A percentile compares a stretch with the other conserved stretches of the same genome.
phyloP scores from a whole-genome alignment of 1,139 yeast genomes.

The Debaryomyces robertsiae region DNA sequence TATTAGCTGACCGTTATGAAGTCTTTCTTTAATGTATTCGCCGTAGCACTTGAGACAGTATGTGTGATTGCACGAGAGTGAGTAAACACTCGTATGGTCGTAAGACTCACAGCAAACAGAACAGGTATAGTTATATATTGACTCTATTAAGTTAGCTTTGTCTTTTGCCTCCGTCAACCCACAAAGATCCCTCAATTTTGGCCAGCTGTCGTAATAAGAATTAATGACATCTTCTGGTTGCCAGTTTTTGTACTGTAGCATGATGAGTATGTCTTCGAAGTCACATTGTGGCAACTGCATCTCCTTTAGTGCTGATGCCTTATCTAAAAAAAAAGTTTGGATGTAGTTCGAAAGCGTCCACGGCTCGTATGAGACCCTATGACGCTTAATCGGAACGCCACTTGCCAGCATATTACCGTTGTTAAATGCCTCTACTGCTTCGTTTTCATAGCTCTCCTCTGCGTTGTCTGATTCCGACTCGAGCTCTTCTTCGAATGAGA shows the following conservation, averaged over 20 bases:
- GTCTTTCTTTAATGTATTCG: conserved; percentile 54
- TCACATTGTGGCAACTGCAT: conserved; percentile 34
- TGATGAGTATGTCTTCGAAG: conserved; percentile 46
- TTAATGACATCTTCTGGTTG: conserved; percentile 73
- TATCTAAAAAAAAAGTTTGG: conserved; percentile 21
- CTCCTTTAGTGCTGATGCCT: conserved; percentile 22
- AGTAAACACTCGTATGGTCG: conserved; percentile 43
- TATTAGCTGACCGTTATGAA: conserved; percentile 58
- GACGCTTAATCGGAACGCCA: conserved; percentile 22
- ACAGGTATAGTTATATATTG: conserved; percentile 48
- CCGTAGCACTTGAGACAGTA: conserved; percentile 71
- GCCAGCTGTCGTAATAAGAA: conserved; percentile 59
- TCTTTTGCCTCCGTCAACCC: conserved; percentile 40
- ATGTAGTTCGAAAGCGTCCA: conserved; percentile 34
- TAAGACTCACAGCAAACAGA: conserved; percentile 69
- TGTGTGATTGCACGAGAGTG: conserved; percentile 67
- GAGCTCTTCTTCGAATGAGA: conserved; percentile 14
- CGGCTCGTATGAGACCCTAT: conserved; percentile 27
- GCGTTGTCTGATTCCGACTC: conserved; percentile 14
- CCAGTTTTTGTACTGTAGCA: conserved; percentile 71
- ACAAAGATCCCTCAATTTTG: conserved; percentile 43
- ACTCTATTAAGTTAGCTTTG: conserved; percentile 23
- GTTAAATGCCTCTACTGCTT: conserved; percentile 10
- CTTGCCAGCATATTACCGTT: conserved; percentile 25
- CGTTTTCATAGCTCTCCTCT: conserved; percentile 14